Conservation (phyloP, 306 rosid species). For the Cicer bijugum region DNA sequence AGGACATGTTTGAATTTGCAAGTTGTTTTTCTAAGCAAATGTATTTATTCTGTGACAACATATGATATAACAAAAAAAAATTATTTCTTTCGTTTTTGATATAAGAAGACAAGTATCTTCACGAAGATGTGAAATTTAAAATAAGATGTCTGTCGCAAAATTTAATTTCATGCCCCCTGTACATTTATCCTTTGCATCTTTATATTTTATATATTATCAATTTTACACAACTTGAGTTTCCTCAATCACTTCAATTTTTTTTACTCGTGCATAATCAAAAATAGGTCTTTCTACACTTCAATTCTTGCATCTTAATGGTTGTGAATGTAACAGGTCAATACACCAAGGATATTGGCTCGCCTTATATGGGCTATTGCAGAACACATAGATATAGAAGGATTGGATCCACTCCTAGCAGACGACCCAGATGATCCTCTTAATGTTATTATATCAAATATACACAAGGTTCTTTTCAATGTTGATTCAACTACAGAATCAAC, state of each 20-base stretch:
- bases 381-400: constrained; percentile 93
- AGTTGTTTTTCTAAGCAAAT: constrained; percentile 19
- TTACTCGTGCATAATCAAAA: constrained; percentile 4
- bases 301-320: constrained; percentile 34
- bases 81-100: background rate
- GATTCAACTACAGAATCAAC: constrained; percentile 84
- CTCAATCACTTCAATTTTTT: constrained; percentile 14
- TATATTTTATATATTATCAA: background rate
- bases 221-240: constrained; percentile 19
- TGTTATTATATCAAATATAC: constrained; percentile 78
- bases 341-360: constrained; percentile 89
- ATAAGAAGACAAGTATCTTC: background rate
- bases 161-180: background rate
- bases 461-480: constrained; percentile 79
- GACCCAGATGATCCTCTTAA: constrained; percentile 97
- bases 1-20: constrained; percentile 20
- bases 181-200: constrained; percentile 2
- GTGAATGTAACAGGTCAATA: constrained; percentile 75
- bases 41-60: background rate
- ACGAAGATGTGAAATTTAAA: constrained; percentile 15
- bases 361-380: constrained; percentile 92
- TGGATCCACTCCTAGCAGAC: constrained; percentile 98
- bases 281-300: constrained; percentile 5
- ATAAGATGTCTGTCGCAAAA: background rate
- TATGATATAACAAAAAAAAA: background rate